Percentiles rank a stretch among this genome's conserved stretches.
These are phyloP conservation scores for Phallus indusiatus DNA, from an alignment of 768 basidiomycete species.

Conservation along the genomic window DNA sequence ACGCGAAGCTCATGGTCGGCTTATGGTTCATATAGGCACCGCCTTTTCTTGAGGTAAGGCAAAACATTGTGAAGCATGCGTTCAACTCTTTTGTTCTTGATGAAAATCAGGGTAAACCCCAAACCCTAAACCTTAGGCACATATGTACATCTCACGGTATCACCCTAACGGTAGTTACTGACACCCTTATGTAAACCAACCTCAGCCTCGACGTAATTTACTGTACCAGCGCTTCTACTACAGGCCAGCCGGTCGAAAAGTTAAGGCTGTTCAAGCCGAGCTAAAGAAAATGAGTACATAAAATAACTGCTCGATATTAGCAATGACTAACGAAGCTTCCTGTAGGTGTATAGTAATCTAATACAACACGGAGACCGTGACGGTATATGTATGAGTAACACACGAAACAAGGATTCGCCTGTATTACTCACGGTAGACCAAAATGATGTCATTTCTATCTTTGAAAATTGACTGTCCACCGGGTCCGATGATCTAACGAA, in stretches of 20 bases:
- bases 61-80: background rate
- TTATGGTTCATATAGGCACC: background rate
- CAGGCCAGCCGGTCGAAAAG: slow-evolving; percentile 44
- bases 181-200: background rate
- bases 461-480: slow-evolving; percentile 43
- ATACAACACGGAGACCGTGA: background rate
- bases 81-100: no score
- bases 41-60: background rate
- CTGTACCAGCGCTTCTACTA: slow-evolving; percentile 17
- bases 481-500: slow-evolving; percentile 36
- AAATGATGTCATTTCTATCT: slow-evolving; percentile 35
- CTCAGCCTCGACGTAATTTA: background rate
- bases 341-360: slow-evolving; percentile 43
- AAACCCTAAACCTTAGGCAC: no score
- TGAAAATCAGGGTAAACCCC: no score
- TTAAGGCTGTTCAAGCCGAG: slow-evolving; percentile 39
- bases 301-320: background rate
- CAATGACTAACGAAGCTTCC: slow-evolving; percentile 31
- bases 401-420: no score
- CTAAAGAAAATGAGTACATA: slow-evolving; percentile 13
- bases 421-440: slow-evolving; percentile 40
- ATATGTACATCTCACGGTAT: no score
- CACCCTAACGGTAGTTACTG: background rate
- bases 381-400: no score
- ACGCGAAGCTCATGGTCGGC: no score